Conservation (phyloP, 108 stramenopile species). For the Craspedostauros australis region DNA sequence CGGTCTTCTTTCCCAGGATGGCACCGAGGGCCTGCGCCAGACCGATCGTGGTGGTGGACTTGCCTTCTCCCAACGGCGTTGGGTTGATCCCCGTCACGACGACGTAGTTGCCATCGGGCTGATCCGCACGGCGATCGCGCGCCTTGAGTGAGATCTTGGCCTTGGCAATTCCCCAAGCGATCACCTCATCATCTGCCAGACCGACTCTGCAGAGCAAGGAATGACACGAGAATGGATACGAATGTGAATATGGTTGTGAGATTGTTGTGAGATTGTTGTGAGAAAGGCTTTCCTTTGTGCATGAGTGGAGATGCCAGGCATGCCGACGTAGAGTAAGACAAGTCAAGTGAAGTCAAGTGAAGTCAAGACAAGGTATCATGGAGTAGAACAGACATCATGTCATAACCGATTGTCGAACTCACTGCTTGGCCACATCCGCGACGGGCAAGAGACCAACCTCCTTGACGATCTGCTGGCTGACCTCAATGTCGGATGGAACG, state of each 20-base stretch:
- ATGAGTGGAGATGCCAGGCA: too few relatives aligned
- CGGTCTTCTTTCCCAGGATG: conserved; percentile 66
- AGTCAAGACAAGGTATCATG: too few relatives aligned
- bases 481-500: conserved; percentile 82
- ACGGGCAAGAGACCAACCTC: conserved; percentile 77
- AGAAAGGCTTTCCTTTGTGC: too few relatives aligned
- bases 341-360: neutral
- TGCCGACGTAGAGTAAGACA: neutral
- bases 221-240: too few relatives aligned
- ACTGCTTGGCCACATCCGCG: conserved; percentile 62
- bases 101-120: conserved; percentile 84
- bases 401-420: too few relatives aligned
- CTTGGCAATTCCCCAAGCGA: conserved; percentile 94
- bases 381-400: too few relatives aligned
- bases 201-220: conserved; percentile 39
- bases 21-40: conserved; percentile 89
- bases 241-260: conserved; percentile 3
- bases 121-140: conserved; percentile 49
- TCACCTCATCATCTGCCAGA: conserved; percentile 73
- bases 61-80: conserved; percentile 98
- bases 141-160: conserved; percentile 83
- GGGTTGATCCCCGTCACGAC: conserved; percentile 99
- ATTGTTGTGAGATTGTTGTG: neutral
- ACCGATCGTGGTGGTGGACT: conserved; percentile 91
- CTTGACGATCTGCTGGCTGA: conserved; percentile 74